Base-by-base conservation (phyloP, 306 rosid species). In the Benincasa hispida region DNA sequence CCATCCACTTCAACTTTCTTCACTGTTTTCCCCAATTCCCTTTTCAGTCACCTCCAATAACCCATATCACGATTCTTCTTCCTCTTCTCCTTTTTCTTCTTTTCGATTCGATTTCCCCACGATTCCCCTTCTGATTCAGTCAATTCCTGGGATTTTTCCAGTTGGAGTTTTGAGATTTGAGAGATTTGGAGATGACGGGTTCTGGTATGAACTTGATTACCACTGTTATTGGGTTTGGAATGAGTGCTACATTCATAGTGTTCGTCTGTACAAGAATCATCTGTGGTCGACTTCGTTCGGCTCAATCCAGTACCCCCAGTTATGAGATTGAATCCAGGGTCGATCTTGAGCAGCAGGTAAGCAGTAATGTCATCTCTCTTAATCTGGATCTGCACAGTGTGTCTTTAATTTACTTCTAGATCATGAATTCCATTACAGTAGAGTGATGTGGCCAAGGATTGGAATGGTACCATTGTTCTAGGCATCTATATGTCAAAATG, bases 261-360 rank as follows among this genome's bases (percentile, higher is more conserved):
- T 94, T 94, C 82, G 94, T 94, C 5, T 94, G 98, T 79, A 78
- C 98, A n/a, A 91, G 96, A 90, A 84, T 94, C 79, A 86, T 94
- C 63, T 94, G 97, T 84, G 97, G 93, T 47, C 90, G 98, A 83
- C 76, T 91, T 27, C 77, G 92, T 73, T 77, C 87, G 34, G 30
- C 78, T 10, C 83, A 87, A 58, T 79, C 92, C 50, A 54, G 89
- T 34, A 57, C 87, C 61, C 88, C 86, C 78, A 81, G 83, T 80
- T 82, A 82, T 77, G 91, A 91, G 80, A 79, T 87, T 84, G 86
- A 91, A 76, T 66, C 97, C 59, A 87, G 89, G 79, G 69, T 80
- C 54, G 91, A 94, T 81, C 87, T 90, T 76, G 96, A 89, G 77
- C 97, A 75, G 95, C 97, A 78, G 97, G 98, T 91, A 63, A 34